Conservation (phyloP, 257 asterid genomes). For the Prunella vulgaris region DNA sequence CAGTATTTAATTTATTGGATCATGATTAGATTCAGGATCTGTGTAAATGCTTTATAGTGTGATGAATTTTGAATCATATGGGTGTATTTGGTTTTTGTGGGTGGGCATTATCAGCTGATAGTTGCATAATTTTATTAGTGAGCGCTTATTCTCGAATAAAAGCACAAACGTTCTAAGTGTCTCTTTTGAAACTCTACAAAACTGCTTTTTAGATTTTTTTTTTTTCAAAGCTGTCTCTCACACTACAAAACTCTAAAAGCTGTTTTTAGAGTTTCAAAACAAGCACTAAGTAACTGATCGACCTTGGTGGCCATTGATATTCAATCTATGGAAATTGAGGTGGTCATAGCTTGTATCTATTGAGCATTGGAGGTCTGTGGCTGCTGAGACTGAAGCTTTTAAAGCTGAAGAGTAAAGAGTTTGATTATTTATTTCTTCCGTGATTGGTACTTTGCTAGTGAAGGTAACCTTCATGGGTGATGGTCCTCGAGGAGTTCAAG, state of each 20-base stretch:
- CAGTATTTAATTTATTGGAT: not conserved
- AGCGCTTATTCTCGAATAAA: not conserved
- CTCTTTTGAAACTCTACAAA: no score
- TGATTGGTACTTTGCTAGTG: conserved; percentile 20
- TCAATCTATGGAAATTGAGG: not conserved
- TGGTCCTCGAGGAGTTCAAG: conserved; percentile 65
- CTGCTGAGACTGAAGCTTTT: not conserved
- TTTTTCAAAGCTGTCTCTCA: no score
- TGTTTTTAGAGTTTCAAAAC: no score
- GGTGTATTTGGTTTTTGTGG: no score
- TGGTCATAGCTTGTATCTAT: not conserved
- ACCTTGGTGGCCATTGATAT: not conserved
- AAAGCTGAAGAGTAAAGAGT: no score
- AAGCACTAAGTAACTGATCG: not conserved
- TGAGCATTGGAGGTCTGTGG: not conserved
- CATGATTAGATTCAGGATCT: not conserved
- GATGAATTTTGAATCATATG: not conserved
- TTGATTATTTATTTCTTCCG: conserved; percentile 5
- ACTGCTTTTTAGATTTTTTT: no score
- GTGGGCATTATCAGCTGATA: not conserved
- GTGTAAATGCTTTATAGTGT: not conserved
- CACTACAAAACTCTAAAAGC: no score
- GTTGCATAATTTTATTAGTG: not conserved
- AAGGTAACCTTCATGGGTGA: conserved; percentile 57
- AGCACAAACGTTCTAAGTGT: not conserved